Evolutionary conservation across 2,329 filamentous ascomycete genomes (phyloP), one percentile per base, ranked within the genome.

Genomic region (Neodidymelliopsis sp.): DNA sequence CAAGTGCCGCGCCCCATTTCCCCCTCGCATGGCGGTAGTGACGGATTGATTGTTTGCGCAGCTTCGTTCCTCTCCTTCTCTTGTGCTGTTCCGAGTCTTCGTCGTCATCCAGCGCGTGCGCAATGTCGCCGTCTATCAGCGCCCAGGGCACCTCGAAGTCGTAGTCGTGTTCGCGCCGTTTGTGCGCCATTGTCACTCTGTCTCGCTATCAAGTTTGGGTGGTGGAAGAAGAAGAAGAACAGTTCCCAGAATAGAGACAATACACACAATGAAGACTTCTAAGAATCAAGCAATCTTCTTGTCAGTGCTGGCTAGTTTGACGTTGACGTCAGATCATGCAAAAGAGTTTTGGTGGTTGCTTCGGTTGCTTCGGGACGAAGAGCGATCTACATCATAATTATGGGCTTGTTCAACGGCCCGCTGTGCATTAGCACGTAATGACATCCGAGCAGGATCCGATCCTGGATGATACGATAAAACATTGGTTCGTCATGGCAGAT

Each of bases 51-150:
- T 18, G 31, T 10, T 49, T 43, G 8, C 23, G 13, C 22, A 43
- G 3, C 11, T 12, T 34, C 22, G 33, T 19, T 16, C 37, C 19
- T n/a, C 46, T 42, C 22, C 46, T 37, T 9, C 23, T 49, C 39
- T 49, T 49, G 16, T 49, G 46, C n/a, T 49, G 46, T 23, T 43
- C 46, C 6, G 46, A 49, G 13, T 39, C 34, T 23, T 38, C 46
- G 12, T 38, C 46, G 15, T 39, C 46, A 2, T 38, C 25, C 4
- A 37, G 20, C 1, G 27, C 46, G 16, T 39, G 27, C 11, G 39
- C 33, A 8, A 38, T n/a, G 4, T 49, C 46, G 2, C 28, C 28
- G 12, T 49, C 39, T 5, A 49, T 29, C 1, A 49, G 33, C 7
- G 15, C 18, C 46, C 46, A 49, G 5, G 46, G 46, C n/a, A 49